These are phyloP conservation scores for Petunia secreta DNA, from an alignment of 257 asterid genomes.

Conservation along the genomic window DNA sequence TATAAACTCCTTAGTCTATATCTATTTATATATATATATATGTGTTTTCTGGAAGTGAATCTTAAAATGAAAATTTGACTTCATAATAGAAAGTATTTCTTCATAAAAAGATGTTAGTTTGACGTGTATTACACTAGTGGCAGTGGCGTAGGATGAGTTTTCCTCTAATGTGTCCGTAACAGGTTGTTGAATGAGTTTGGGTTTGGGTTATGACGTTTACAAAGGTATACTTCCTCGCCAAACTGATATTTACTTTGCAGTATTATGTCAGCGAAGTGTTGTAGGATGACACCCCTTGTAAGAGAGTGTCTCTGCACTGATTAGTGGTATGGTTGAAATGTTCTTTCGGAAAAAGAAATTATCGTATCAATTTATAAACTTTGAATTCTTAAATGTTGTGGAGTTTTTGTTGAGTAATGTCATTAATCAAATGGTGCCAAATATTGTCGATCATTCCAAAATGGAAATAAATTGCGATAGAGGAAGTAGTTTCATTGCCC, in stretches of 20 bases:
- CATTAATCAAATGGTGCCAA: neutral
- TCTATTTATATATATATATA: too few relatives aligned
- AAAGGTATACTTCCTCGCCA: too few relatives aligned
- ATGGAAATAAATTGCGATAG: neutral
- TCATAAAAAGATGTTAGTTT: too few relatives aligned
- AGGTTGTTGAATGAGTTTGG: too few relatives aligned
- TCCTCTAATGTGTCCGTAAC: too few relatives aligned
- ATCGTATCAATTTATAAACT: neutral
- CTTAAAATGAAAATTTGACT: neutral
- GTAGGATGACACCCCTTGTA: too few relatives aligned
- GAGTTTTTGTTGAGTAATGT: neutral
- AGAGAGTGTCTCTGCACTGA: too few relatives aligned
- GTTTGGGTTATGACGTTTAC: too few relatives aligned
- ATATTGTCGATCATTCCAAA: neutral
- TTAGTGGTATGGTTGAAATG: neutral
- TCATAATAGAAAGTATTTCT: neutral
- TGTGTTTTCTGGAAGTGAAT: neutral
- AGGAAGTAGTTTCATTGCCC: neutral
- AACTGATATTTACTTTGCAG: too few relatives aligned
- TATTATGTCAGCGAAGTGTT: too few relatives aligned
- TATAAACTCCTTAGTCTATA: too few relatives aligned
- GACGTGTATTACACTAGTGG: neutral
- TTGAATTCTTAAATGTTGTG: neutral
- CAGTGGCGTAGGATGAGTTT: neutral
- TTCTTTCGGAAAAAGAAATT: too few relatives aligned